Evolutionary conservation across 23 red algal species (phyloP).

Genomic region (Gracilariopsis chorda): DNA sequence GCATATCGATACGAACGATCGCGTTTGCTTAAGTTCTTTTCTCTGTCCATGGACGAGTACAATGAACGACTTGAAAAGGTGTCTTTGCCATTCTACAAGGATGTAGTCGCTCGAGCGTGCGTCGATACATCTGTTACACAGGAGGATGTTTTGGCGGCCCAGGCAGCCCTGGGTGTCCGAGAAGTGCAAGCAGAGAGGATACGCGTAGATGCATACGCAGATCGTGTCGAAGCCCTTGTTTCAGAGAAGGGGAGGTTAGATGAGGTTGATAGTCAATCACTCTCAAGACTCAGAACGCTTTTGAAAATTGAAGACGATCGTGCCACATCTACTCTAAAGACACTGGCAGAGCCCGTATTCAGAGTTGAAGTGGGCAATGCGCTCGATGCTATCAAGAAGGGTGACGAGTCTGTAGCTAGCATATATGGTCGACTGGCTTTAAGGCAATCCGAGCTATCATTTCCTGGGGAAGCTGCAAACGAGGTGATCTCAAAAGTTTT

Average conservation of each 20-base stretch:
- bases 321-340: slow-evolving; percentile 52
- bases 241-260: slow-evolving; percentile 64
- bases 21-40: slow-evolving; percentile 81
- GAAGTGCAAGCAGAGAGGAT: slow-evolving; percentile 60
- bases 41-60: slow-evolving; percentile 62
- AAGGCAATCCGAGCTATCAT: slow-evolving; percentile 66
- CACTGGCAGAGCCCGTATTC: slow-evolving; percentile 75
- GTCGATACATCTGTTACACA: slow-evolving; percentile 41
- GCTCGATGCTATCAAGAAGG: slow-evolving; percentile 51
- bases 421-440: slow-evolving; percentile 58
- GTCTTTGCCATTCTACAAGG: slow-evolving; percentile 79
- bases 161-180: slow-evolving; percentile 74
- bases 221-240: slow-evolving; percentile 64
- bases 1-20: slow-evolving; percentile 88
- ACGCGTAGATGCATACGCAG: slow-evolving; percentile 75
- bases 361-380: slow-evolving; percentile 60
- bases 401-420: slow-evolving; percentile 40
- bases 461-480: slow-evolving; percentile 43
- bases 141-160: slow-evolving; percentile 58
- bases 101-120: slow-evolving; percentile 53
- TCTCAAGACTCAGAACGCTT: slow-evolving; percentile 42
- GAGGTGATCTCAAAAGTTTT: slow-evolving; percentile 24
- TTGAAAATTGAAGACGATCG: slow-evolving; percentile 68
- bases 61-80: slow-evolving; percentile 77
- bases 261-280: slow-evolving; percentile 32